Evolutionary conservation across 345 rosid species (phyloP), one percentile per base, ranked within the genome.

Genomic region (Populus davidiana): DNA sequence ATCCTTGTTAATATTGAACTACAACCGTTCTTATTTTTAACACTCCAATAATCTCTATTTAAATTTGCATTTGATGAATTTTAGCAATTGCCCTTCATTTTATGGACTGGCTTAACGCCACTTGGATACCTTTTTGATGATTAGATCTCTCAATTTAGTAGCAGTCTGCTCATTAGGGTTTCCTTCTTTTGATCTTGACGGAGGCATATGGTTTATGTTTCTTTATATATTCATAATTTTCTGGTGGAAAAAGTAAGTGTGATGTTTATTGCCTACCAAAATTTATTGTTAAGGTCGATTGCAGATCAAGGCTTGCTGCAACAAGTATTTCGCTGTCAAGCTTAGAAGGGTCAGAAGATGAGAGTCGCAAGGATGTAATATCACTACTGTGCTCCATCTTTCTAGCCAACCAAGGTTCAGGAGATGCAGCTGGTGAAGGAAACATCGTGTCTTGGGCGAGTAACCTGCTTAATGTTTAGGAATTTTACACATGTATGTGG

Each of bases 281-380:
- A 56, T 54, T 72, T 17, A 67, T 8, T 4, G 63, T 8, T 73
- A 63, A 12, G 20, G 35, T 72, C 66, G 11, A 11, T 31, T 86
- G 88, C 87, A 96, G 99, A 81, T 90, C 89, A 49, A 86, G 88
- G 86, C 98, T 96, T 75, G 96, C 99, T 7, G 85, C 87, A 69
- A 86, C 91, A 73, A 90, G 85, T 71, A 87, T 93, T 77, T 82
- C 84, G 2, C 67, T 91, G 21, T 85, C 87, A 9, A 78, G 79
- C 79, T 88, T 87, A 63, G 88, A 88, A 39, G 91, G 88, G 66
- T 79, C 78, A 77, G 78, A 76, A 73, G 88, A 83, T 67, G 88
- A 85, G 80, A 86, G 86, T 74, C 82, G 41, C 43, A 75, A 71
- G 82, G 86, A 90, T 72, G 91, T 92, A 39, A 93, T 96, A 80